Evolutionary conservation across 305 asterid species (phyloP), one percentile per base, ranked within the genome.

Genomic region (Rubia tinctorum): DNA sequence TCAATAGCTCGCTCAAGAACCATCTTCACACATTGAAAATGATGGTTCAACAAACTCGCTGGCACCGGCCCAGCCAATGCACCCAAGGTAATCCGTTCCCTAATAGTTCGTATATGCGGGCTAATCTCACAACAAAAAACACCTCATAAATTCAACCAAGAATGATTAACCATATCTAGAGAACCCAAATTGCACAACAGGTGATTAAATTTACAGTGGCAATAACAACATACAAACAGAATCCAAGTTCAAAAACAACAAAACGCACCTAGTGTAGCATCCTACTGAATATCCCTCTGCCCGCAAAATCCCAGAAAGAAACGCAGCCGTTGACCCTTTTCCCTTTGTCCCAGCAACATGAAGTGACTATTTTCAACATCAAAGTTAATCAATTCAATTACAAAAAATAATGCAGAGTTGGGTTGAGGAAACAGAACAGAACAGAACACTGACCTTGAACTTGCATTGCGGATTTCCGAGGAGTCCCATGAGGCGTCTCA

Each of bases 331-430:
- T 15, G 99, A 94, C 74, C 98, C 99, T 86, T 94, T 94, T 63
- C 99, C 99, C 84, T 94, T 94, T 49, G 99, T 94, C 71, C 98
- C 98, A 81, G 98, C 96, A 56, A 94, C 86, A 76, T 94, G 99
- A 45, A 94, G 73, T 73, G 97, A 84, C 99, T 94, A 78, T 40
- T 67, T 80, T 60, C 82, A 76, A 71, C 42, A 39, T 47, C 72
- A 68, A 56, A 42, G 66, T 44, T 64, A 63, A 74, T 44, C 11
- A 63, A 34, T 30, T 14, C 6, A 17, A 15, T 2, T 1, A 62
- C 3, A 4, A 62, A 14, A 3, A n/a, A n/a, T 8, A 1, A 18
- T 53, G 6, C 23, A 53, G 23, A 6, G 45, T 62, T 62, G 9
- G 67, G 67, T 13, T 62, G 67, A 62, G 43, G 85, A 85, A 61